Evolutionary conservation across 805 yeast species (phyloP), one percentile per base, ranked within the genome.

Genomic region (Metschnikowia koreensis): DNA sequence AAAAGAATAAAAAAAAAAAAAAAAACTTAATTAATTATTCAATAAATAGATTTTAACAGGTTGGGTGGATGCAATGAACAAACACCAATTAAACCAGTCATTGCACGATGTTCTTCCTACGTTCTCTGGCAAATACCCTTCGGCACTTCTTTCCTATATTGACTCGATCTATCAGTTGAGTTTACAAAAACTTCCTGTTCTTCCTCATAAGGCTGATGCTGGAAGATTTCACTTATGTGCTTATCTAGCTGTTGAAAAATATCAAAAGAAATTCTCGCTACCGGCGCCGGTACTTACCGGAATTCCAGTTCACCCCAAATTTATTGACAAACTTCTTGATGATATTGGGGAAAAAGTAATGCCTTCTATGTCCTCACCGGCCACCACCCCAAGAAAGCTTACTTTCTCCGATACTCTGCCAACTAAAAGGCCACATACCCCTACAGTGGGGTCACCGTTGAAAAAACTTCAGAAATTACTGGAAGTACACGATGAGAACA

Each of bases 201-300:
- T 86, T 22, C 76, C 81, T 12, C 75, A 76, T 27, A 74, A 74
- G 38, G 80, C 82, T 47, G 92, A 87, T 56, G 70, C 79, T 1
- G 90, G 89, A 1, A 70, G 93, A 48, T 77, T 76, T 50, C 92
- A 87, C 63, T 64, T 87, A 11, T 83, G 90, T 64, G 87, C 90
- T 6, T 81, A 70, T 55, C 63, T 86, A 26, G 85, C 88, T 0
- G 78, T 79, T 12, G 83, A 82, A 51, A 74, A 74, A 54, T 74
- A 79, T 41, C 68, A 69, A 11, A 67, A 70, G 10, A 67, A 67
- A 36, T 68, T 80, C 41, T 66, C 74, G 3, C 69, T 82, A 8
- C 79, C 86, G 0, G 69, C 70, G 3, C 87, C 86, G 7, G 69
- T 69, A 34, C 47, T 71, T 37, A 76, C 74, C 44, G 76, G 75